Evolutionary conservation across 495 filamentous ascomycete genomes (phyloP), one percentile per base, ranked within the genome.

Genomic region (Astrothelium subdiscretum): DNA sequence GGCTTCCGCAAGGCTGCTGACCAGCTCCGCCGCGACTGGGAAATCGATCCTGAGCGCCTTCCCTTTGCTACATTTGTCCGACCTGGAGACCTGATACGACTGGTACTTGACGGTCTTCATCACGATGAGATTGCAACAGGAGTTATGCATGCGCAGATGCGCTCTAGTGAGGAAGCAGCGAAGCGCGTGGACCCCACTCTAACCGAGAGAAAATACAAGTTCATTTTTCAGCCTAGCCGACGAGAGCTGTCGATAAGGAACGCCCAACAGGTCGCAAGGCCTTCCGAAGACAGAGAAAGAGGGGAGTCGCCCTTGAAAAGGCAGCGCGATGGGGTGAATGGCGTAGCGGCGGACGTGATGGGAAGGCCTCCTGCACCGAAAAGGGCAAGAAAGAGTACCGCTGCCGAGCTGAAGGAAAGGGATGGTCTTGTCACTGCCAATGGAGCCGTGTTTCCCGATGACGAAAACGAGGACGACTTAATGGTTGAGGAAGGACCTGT

Each of bases 31-130:
- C 57, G 40, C 4, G 42, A 59, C 18, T 44, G 64, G 24, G 60
- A 59, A 58, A 38, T 52, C 57, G 65, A 76, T 32, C 74, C 74
- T 12, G 69, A 74, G 24, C 52, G 35, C 6, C 68, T 75, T 13
- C 70, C 73, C 35, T 77, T 77, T 60, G 72, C 74, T n/a, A 65
- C 59, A 32, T 65, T 63, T 22, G 71, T 77, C n/a, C 26, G 57
- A 51, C 64, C 51, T 2, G 64, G 67, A 35, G 63, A 63, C n/a
- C 66, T 77, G 26, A 57, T 75, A 38, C 61, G 63, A 26, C 59
- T 77, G 20, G 62, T 75, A 13, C 72, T 74, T 51, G 71, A 76
- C 65, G 74, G 72, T n/a, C 65, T 77, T 18, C 65, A 38, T 35
- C 63, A 72, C 59, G 74, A 77, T 59, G 63, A 72, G 43, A 60